Conservation (phyloP, 2,329 filamentous ascomycete species). For the Penicillium expansum region DNA sequence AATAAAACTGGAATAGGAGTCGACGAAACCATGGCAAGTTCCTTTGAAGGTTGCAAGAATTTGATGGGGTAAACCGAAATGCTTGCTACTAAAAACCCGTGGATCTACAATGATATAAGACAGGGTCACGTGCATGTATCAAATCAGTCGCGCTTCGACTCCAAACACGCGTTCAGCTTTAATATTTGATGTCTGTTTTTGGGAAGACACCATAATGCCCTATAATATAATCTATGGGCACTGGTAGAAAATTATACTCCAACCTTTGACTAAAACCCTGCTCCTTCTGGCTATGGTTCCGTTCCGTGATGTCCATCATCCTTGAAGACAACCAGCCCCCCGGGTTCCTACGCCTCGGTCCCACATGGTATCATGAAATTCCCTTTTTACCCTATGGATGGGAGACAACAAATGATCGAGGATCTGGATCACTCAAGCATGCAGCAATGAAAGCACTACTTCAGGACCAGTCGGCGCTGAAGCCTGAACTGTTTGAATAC, state of each 20-base stretch:
- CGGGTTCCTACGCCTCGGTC: constrained; percentile 19
- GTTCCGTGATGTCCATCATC: constrained; percentile 6
- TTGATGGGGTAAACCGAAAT: neutral
- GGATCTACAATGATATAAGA: neutral
- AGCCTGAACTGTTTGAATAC: constrained; percentile 33
- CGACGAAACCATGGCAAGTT: neutral
- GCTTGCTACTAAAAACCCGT: neutral
- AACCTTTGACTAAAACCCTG: neutral
- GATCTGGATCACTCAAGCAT: constrained; percentile 36
- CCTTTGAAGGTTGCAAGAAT: neutral
- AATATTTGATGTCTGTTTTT: neutral
- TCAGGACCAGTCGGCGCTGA: constrained; percentile 39
- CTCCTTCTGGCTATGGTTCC: neutral
- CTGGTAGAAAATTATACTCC: neutral
- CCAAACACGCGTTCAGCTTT: neutral
- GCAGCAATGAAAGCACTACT: constrained; percentile 33
- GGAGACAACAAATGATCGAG: constrained; percentile 24
- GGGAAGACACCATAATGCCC: neutral
- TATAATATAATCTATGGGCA: neutral
- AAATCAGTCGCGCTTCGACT: neutral
- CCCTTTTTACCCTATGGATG: constrained; percentile 34
- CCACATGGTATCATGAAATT: constrained; percentile 40
- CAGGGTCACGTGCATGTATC: constrained; percentile 1
- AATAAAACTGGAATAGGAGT: neutral
- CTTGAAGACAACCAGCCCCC: constrained; percentile 12